Evolutionary conservation across 2,329 filamentous ascomycete genomes (phyloP), one percentile per base, ranked within the genome.

Genomic region (Alternaria gaisen): DNA sequence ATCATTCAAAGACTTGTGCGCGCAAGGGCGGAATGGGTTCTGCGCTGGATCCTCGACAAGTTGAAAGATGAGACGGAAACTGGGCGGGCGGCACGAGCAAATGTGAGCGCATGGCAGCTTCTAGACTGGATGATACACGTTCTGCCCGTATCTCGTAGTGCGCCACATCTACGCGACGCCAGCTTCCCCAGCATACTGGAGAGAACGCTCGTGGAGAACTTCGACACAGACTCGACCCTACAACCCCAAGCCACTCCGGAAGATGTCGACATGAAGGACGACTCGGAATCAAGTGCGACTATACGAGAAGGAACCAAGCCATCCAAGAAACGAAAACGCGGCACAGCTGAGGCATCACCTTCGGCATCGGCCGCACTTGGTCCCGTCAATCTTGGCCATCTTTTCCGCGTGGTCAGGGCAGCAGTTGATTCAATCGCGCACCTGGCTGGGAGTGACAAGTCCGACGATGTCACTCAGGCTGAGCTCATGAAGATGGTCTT

Each of bases 111-210:
- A 30, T 89, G 86, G 91, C 82, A 80, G 30, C 83, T 93, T 36
- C 75, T 93, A 24, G 82, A 83, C 44, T 84, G 84, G 60, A 82
- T 90, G 48, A 84, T 92, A 55, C 81, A 83, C 51, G 81, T 87
- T n/a, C 86, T 94, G 18, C 89, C 91, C 0, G 81, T 88, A 0
- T 88, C 90, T 46, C 89, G 87, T 11, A 82, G 92, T 24, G 91
- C 91, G 9, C 88, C 88, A 59, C 88, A 91, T 4, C 83, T 97
- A 7, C 88, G 87, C 22, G 89, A 93, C 59, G 84, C 89, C 58
- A 85, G 87, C 46, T 92, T 96, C 54, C 79, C 91, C 34, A 78
- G 80, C 1, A 85, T 92, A 10, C 75, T 96, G 42, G 87, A 89
- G 68, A 85, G 87, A 68, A 87, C 89, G 0, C 78, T 93, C 48